These are phyloP conservation scores for Mucor indicus DNA, from an alignment of 371 early-diverging fungal species.

Conservation along the genomic window DNA sequence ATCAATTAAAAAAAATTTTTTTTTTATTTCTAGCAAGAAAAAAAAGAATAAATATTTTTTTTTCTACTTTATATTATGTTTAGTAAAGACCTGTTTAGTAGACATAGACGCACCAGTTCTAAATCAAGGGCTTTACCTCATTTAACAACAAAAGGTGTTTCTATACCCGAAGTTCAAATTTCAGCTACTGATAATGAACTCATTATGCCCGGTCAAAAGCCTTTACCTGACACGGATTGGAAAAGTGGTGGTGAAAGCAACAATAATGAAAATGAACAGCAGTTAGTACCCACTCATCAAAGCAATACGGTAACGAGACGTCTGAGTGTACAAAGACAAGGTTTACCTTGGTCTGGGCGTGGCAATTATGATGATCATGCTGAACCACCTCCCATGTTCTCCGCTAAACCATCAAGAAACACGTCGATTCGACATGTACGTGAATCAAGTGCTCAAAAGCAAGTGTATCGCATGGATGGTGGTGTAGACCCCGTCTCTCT, in stretches of 20 bases:
- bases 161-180: slow-evolving; percentile 20
- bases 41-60: background rate
- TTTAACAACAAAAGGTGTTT: slow-evolving; percentile 32
- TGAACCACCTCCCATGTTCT: slow-evolving; percentile 38
- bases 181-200: background rate
- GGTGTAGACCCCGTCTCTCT: slow-evolving; percentile 43
- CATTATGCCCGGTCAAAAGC: slow-evolving; percentile 22
- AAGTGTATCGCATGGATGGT: slow-evolving; percentile 36
- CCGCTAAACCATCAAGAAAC: slow-evolving; percentile 19
- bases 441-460: slow-evolving; percentile 22
- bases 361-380: slow-evolving; percentile 2
- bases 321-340: slow-evolving; percentile 12
- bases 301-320: background rate
- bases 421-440: slow-evolving; percentile 10
- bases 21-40: too few relatives aligned
- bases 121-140: slow-evolving; percentile 42
- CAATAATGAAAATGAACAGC: slow-evolving; percentile 1
- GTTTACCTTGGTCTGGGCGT: slow-evolving; percentile 21
- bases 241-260: background rate
- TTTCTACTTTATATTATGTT: too few relatives aligned
- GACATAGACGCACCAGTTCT: too few relatives aligned
- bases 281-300: background rate
- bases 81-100: too few relatives aligned
- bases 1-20: too few relatives aligned
- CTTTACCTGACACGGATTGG: slow-evolving; percentile 11